Base-by-base conservation (phyloP, 1,284 basidiomycete species). In the Marasmius tenuissimus region DNA sequence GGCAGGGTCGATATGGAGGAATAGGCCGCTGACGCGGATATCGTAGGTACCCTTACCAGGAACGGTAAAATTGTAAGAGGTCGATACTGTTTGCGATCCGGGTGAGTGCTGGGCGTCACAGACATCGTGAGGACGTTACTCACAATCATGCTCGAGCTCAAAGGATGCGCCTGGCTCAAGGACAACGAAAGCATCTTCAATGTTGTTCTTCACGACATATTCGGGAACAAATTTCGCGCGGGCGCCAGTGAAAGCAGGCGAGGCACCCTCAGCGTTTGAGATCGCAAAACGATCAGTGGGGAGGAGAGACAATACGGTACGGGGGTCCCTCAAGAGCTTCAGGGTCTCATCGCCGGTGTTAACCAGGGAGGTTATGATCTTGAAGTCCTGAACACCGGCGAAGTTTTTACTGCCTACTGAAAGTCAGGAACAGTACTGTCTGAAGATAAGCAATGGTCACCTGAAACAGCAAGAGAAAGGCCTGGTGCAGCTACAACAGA, bases 301-400 rank as follows among this genome's bases (percentile, higher is more conserved):
- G 58, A 80, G 63, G 52, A 72, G 72, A 57, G 74, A 73, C 39
- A 84, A 71, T 27, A 76, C 68, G 20, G 77, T 70, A 35, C 71
- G 69, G 37, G 81, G 81, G 69, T 83, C 77, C 63, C 80, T 81
- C 61, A 82, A 70, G 54, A 83, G 67, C 67, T 77, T 80, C 59
- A 82, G 63, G 61, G 76, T 76, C 70, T 81, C 79, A 52, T 77
- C 73, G 57, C 81, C 81, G 57, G 77, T 81, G 75, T 83, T 82
- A 62, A 73, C 76, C 61, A 82, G 58, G 38, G 76, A 79, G n/a
- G 79, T 70, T 33, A 67, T 67, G 52, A 81, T 72, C 66, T 78
- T 77, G 55, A 81, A 67, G 67, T 78, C 76, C 55, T 78, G 70
- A 45, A 81, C 75, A 62, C 70, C 73, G 40, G 71, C 67, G 40